These are phyloP conservation scores for Zygosaccharomyces sapae DNA, from an alignment of 1,139 yeast genomes.

Conservation along the genomic window DNA sequence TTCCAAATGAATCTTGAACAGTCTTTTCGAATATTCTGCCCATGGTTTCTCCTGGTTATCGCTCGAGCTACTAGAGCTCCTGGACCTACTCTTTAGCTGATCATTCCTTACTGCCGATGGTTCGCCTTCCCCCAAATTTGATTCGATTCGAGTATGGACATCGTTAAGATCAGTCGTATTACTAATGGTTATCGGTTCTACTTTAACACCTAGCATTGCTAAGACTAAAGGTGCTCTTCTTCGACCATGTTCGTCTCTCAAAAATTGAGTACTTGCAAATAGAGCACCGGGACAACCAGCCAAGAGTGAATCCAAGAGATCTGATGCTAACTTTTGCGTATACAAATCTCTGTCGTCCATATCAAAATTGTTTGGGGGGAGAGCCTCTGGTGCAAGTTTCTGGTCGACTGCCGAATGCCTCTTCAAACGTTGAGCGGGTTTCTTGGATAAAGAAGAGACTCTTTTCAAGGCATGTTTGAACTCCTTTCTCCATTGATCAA, in stretches of 20 bases:
- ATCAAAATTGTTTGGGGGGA: conserved; percentile 2
- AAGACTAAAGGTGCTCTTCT: conserved; percentile 78
- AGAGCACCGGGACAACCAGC: conserved; percentile 80
- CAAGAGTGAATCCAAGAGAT: conserved; percentile 56
- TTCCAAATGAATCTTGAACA: conserved; percentile 68
- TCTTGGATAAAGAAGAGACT: conserved; percentile 27
- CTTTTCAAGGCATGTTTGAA: conserved; percentile 31
- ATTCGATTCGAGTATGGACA: background rate
- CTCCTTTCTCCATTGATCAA: conserved; percentile 33
- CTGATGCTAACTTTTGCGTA: conserved; percentile 52
- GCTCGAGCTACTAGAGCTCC: conserved; percentile 16
- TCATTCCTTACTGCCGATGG: no score
- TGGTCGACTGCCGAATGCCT: conserved; percentile 5
- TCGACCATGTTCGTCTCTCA: conserved; percentile 72
- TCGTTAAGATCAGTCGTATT: conserved; percentile 1
- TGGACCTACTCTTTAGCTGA: background rate
- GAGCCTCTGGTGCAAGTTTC: conserved; percentile 1
- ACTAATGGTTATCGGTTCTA: conserved; percentile 38
- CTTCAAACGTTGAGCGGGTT: conserved; percentile 15
- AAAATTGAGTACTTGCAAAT: conserved; percentile 68
- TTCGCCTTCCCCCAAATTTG: background rate
- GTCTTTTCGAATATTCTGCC: conserved; percentile 30
- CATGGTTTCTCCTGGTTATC: conserved; percentile 15
- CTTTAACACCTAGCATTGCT: conserved; percentile 62
- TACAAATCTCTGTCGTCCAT: conserved; percentile 21